Base-by-base conservation (phyloP, 129 eudicot genomes). In the carrot (Daucus carota) region DNA sequence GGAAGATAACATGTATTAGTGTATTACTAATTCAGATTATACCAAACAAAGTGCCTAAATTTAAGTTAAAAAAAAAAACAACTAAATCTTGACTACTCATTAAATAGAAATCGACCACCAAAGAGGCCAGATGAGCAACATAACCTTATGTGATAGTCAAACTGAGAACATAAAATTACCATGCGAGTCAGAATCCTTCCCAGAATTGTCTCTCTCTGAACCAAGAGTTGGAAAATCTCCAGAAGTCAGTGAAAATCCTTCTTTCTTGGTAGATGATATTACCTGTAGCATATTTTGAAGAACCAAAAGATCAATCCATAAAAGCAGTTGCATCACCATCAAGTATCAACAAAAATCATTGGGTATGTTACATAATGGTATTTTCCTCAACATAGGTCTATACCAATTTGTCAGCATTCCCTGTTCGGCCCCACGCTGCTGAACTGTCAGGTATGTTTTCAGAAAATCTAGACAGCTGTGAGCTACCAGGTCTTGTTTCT, bases 161-260 rank as follows among this genome's bases (percentile, higher is more conserved):
- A 60, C 38, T 24, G 69, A 72, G 42, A 26, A 75, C 36, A 34
- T 5, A 68, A 29, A 70, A 50, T 78, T 80, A 94, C 97, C 98
- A 80, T 80, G 87, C 45, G 85, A 46, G 38, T 90, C 93, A 9
- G 60, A 24, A 75, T 71, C 82, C 76, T 84, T 89, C 62, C 65
- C 74, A 38, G 85, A 74, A 72, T 84, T 29, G 8, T 63, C 70
- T 63, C 20, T 93, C 42, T 90, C 92, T 42, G 95, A 80, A 62
- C 97, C 94, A 80, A 95, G 87, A 9, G 96, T 89, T 16, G 99
- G 97, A 76, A 95, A 95, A 80, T 95, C 99, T 72, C 97, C 97
- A 48, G 99, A 84, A 74, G 77, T 88, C 77, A 91, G 81, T 70
- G 99, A 87, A 77, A 95, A 95, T 52, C 82, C 88, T 68, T 88